phyloP scores from a whole-genome alignment of 805 yeast genomes.

The Schwanniomyces occidentalis region DNA sequence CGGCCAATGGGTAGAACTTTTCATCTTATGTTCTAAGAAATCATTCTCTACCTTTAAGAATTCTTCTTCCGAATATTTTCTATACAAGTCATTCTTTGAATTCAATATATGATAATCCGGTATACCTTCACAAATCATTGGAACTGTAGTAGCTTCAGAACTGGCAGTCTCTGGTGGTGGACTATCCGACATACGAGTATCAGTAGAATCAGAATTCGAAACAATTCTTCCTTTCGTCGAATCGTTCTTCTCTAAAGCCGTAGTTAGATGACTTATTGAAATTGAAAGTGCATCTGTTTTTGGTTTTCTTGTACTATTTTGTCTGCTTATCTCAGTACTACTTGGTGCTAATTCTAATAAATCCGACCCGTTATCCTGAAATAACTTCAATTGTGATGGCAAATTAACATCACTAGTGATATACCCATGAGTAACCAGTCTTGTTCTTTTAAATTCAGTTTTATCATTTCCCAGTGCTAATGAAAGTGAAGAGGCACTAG shows the following conservation, averaged over 20 bases:
- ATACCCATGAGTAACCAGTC: slow-evolving; percentile 4
- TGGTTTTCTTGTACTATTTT: slow-evolving; percentile 36
- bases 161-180: slow-evolving; percentile 3
- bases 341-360: slow-evolving; percentile 29
- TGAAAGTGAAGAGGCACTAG: slow-evolving; percentile 16
- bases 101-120: slow-evolving; percentile 5
- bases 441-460: slow-evolving; percentile 5
- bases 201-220: slow-evolving; percentile 2
- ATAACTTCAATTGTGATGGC: slow-evolving; percentile 59
- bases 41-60: slow-evolving; percentile 48
- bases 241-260: neutral
- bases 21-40: slow-evolving; percentile 35
- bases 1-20: slow-evolving; percentile 48
- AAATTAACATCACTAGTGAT: slow-evolving; percentile 19
- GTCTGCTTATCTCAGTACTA: slow-evolving; percentile 29
- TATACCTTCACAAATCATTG: slow-evolving; percentile 1
- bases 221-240: neutral
- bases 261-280: slow-evolving; percentile 18
- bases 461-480: slow-evolving; percentile 7
- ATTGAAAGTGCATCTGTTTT: slow-evolving; percentile 16
- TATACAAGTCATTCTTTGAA: slow-evolving; percentile 15
- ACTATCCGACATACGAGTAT: neutral
- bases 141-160: slow-evolving; percentile 8
- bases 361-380: slow-evolving; percentile 38
- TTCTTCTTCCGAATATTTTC: slow-evolving; percentile 39